Base-by-base conservation (phyloP, 257 asterid genomes). In the Striga asiatica region DNA sequence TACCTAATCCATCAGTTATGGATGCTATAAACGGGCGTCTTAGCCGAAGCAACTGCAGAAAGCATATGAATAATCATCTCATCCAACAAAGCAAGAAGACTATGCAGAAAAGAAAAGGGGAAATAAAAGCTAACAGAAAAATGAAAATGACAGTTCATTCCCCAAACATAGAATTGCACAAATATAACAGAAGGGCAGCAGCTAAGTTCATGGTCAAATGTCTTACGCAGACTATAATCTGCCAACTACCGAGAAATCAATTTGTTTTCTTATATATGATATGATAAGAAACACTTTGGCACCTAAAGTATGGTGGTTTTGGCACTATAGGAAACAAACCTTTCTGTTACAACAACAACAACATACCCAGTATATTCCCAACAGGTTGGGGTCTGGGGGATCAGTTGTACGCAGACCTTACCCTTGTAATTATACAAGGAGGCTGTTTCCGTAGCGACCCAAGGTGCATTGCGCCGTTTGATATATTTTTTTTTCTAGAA, bases 21-120 rank as follows among this genome's bases (percentile, higher is more conserved):
- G 17, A 39, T 49, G 98, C 96, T 65, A 87, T 60, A 76, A 91
- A 84, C 53, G 97, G 97, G 62, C 97, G 95, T 61, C 98, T 74
- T 45, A 74, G 61, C 14, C 94, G 93, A 71, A 91, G 84, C 67
- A 84, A 68, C 98, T 91, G 84, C 71, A 71, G 32, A 32, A 69
- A 64, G 66, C 34, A 62, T n/a, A n/a, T 45, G 50, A 54, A n/a
- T 28, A 10, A 54, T 47, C 39, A 20, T 38, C 46, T 42, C 38
- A 56, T 66, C 45, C 51, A 62, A 37, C 38, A 57, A 60, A 61
- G 65, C 38, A 37, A 57, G 21, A 16, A 39, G 2, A 34, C 8
- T 28, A 68, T 19, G 16, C 58, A 31, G 28, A 8, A 29, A 50
- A 25, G 1, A 35, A 18, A n/a, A 37, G 6, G 13, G 25, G n/a